Evolutionary conservation across 805 yeast genomes (phyloP).

Genomic region (Henningerozyma blattae): DNA sequence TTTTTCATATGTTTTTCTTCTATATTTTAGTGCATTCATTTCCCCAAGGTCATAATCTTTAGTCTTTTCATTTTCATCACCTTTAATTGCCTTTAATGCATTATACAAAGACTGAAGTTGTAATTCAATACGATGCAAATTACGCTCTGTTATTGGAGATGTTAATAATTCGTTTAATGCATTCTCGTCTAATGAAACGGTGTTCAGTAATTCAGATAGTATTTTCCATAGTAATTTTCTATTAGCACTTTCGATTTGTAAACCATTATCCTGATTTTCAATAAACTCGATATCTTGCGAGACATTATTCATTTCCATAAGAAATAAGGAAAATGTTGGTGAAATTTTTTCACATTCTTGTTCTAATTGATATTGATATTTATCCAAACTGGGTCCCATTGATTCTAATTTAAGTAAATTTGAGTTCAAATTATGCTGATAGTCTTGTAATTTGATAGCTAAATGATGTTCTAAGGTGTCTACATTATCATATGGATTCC

Average conservation of each 20-base stretch:
- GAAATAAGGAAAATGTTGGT: conserved; percentile 41
- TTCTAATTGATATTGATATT: conserved; percentile 32
- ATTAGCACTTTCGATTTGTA: conserved; percentile 75
- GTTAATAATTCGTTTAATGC: conserved; percentile 37
- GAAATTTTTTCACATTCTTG: conserved; percentile 44
- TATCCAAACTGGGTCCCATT: conserved; percentile 31
- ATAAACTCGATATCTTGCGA: conserved; percentile 58
- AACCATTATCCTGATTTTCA: conserved; percentile 66
- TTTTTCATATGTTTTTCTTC: conserved; percentile 45
- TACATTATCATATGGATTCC: conserved; percentile 61
- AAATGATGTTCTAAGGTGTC: conserved; percentile 45
- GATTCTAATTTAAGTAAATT: conserved; percentile 40
- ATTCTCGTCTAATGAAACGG: conserved; percentile 52
- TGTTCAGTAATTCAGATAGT: conserved; percentile 51
- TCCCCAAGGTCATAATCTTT: conserved; percentile 34
- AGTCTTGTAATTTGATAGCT: conserved; percentile 42
- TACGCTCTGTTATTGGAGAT: conserved; percentile 36
- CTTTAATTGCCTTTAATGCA: conserved; percentile 55
- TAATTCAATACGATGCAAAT: conserved; percentile 39
- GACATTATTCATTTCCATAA: conserved; percentile 51
- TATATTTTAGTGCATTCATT: conserved; percentile 64
- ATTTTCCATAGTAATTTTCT: conserved; percentile 65
- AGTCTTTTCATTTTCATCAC: conserved; percentile 30
- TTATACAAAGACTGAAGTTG: conserved; percentile 44
- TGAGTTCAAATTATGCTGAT: conserved; percentile 52